Evolutionary conservation across 768 basidiomycete species (phyloP).

Genomic region (Royoungia palumana): DNA sequence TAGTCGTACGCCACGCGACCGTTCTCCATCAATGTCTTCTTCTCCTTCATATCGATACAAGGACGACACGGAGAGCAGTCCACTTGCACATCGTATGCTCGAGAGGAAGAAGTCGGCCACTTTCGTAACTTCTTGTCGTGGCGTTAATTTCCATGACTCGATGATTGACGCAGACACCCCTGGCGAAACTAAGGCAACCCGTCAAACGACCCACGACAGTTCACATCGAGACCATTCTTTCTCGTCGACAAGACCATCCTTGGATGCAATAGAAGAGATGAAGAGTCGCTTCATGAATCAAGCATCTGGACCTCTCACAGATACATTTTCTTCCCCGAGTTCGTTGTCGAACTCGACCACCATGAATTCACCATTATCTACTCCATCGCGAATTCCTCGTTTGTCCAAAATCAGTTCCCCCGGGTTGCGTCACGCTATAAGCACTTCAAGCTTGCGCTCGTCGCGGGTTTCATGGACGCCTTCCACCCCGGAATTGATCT

Average conservation of each 20-base stretch:
- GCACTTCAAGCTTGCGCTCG: conserved; percentile 28
- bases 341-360: conserved; percentile 9
- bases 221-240: conserved; percentile 11
- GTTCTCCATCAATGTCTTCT: conserved; percentile 25
- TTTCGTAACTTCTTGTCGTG: conserved; percentile 3
- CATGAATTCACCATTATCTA: conserved; percentile 5
- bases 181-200: conserved; percentile 13
- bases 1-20: conserved; percentile 34
- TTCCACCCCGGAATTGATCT: conserved; percentile 58
- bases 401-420: conserved; percentile 24
- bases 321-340: conserved; percentile 13
- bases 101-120: conserved; percentile 19
- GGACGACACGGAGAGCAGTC: conserved; percentile 26
- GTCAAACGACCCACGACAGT: conserved; percentile 10
- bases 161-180: conserved; percentile 1
- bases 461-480: conserved; percentile 34
- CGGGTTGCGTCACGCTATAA: conserved; percentile 23
- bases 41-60: conserved; percentile 16
- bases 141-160: conserved; percentile 1
- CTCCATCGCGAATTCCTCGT: conserved; percentile 31
- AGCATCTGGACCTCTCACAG: conserved; percentile 24
- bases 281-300: conserved; percentile 51
- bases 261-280: conserved; percentile 60
- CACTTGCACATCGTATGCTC: conserved; percentile 24
- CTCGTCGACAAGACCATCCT: conserved; percentile 30